Conservation (phyloP, 2,329 filamentous ascomycete genomes). For the Xylaria sp. region DNA sequence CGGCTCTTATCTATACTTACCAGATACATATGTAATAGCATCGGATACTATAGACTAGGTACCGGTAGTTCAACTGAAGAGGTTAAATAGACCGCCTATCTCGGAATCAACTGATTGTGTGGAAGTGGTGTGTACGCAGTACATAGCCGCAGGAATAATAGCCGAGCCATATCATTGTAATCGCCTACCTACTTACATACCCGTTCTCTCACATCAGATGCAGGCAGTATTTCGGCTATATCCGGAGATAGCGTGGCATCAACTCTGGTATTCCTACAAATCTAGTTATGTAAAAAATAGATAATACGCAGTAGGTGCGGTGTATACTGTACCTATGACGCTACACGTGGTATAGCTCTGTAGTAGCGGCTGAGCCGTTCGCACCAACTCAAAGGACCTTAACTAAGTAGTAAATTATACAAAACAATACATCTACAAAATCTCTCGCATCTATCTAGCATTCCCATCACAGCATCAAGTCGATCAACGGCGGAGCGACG, state of each 20-base stretch:
- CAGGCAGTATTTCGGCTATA: constrained; percentile 24
- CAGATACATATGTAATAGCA: too few species aligned
- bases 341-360: neutral
- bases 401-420: neutral
- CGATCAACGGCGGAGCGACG: constrained; percentile 14
- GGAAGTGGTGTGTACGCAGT: constrained; percentile 14
- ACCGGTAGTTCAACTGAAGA: neutral
- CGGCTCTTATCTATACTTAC: neutral
- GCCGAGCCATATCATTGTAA: constrained; percentile 6
- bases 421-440: neutral
- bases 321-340: too few species aligned
- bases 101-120: constrained; percentile 6
- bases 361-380: constrained; percentile 7
- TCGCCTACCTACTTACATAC: neutral
- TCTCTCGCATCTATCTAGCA: neutral
- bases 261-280: too few species aligned
- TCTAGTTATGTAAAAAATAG: too few species aligned
- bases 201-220: constrained; percentile 1
- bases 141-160: constrained; percentile 16
- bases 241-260: constrained; percentile 22
- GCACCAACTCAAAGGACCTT: neutral
- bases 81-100: neutral
- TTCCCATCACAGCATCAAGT: neutral
- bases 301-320: too few species aligned
- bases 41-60: neutral